A percentile compares a stretch with the other conserved stretches of the same genome.
phyloP scores from a whole-genome alignment of 768 basidiomycete genomes.

The Chalciporus sphaerocephalus region DNA sequence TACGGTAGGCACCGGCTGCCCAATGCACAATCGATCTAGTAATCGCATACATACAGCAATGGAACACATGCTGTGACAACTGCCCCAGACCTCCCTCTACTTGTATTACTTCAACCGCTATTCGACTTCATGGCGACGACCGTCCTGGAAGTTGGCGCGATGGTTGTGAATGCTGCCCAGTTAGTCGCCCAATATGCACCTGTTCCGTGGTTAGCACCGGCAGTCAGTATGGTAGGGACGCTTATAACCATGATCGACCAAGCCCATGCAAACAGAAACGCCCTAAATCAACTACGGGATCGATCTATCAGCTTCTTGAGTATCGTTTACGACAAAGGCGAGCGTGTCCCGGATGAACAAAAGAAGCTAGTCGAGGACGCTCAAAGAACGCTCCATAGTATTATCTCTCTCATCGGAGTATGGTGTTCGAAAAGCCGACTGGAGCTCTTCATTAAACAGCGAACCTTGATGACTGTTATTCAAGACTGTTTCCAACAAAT shows the following conservation, averaged over 20 bases:
- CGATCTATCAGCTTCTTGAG: slow-evolving; percentile 44
- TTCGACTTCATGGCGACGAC: background rate
- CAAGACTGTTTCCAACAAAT: slow-evolving; percentile 42
- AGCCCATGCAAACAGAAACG: slow-evolving; percentile 46
- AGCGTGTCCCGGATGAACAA: slow-evolving; percentile 29
- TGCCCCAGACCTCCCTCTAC: background rate
- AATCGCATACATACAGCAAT: background rate
- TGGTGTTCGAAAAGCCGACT: slow-evolving; percentile 41
- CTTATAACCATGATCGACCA: slow-evolving; percentile 47
- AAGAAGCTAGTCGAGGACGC: slow-evolving; percentile 31
- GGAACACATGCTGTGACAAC: background rate
- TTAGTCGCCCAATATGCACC: slow-evolving; percentile 45
- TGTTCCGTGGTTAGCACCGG: slow-evolving; percentile 44
- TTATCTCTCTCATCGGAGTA: slow-evolving; percentile 38
- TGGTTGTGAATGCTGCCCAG: slow-evolving; percentile 30
- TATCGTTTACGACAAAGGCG: slow-evolving; percentile 34
- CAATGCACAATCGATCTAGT: too few relatives aligned
- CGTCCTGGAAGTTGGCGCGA: background rate
- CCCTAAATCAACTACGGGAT: slow-evolving; percentile 42
- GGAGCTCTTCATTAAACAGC: slow-evolving; percentile 44
- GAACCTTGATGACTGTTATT: slow-evolving; percentile 44
- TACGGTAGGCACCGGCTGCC: background rate
- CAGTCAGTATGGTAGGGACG: slow-evolving; percentile 38
- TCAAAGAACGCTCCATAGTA: slow-evolving; percentile 32
- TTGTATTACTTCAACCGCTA: background rate